Base-by-base conservation (phyloP, 108 stramenopile species). In the Halocafeteria seosinensis region DNA sequence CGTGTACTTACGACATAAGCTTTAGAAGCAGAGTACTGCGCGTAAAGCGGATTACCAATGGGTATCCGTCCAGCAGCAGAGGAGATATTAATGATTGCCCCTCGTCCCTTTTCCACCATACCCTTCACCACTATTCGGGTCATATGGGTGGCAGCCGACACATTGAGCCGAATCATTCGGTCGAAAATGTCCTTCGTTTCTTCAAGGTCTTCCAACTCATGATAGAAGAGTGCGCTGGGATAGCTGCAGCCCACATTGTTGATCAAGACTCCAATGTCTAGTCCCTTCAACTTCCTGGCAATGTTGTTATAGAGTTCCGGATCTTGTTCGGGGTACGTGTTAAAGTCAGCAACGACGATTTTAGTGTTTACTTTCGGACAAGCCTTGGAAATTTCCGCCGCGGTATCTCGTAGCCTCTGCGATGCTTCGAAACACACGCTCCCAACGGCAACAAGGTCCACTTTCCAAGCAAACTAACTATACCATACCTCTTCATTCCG, bases 201-300 rank as follows among this genome's bases (percentile, higher is more conserved):
- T 21, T 63, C 70, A 34, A 87, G 80, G 61, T 88, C 84, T 37
- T 81, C 78, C 42, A 99, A 73, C 71, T 99, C 97, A 66, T 92
- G 75, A 73, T 92, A 99, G 84, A 76, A 94, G 70, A 86, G 85
- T 6, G 94, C 89, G 73, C 87, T 91, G 5, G 87, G 85, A 76
- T 99, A 99, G 63, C 84, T 83, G 33, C 91, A 81, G 50, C 97
- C 97, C n/a, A 96, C 97, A 70, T 95, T 96, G 81, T 99, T 99
- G 61, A 96, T 81, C 65, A 99, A 78, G 8, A 99, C 71, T 27
- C 92, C 97, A 37, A 99, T 64, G 42, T 98, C 92, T 11, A 21
- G 13, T 11, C 36, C 57, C 17, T 2, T 21, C 13, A 59, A 3
- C 57, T 30, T 3, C 21, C 13, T 3, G 12, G 2, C n/a, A 35